Percentiles rank a stretch among this genome's conserved stretches.
These are phyloP conservation scores for Aspergillus nidulans DNA, from an alignment of 495 filamentous ascomycete genomes.

Conservation along the genomic window DNA sequence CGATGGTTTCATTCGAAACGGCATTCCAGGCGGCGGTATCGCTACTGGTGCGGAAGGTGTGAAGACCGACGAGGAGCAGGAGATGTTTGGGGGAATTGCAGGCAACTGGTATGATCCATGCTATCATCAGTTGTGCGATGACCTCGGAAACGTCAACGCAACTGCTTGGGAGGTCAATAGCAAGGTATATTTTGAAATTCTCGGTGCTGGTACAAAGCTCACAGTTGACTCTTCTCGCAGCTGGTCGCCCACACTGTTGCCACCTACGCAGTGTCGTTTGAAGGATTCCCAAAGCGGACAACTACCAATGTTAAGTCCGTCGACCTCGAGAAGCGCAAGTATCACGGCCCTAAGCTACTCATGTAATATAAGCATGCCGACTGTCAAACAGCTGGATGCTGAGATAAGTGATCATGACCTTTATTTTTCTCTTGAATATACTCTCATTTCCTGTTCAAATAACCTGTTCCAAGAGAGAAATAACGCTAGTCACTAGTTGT, in stretches of 20 bases:
- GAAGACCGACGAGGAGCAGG: constrained; percentile 56
- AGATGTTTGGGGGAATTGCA: constrained; percentile 55
- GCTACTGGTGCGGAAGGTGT: constrained; percentile 63
- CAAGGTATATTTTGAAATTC: constrained; percentile 34
- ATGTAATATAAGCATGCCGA: constrained; percentile 7
- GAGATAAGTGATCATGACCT: background rate
- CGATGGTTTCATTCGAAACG: constrained; percentile 56
- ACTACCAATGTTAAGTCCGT: constrained; percentile 1
- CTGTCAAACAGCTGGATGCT: background rate
- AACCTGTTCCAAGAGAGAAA: background rate
- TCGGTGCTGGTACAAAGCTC: background rate
- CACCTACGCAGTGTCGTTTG: constrained; percentile 53
- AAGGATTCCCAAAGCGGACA: constrained; percentile 32
- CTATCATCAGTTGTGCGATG: constrained; percentile 58
- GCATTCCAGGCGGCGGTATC: constrained; percentile 61
- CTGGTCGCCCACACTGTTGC: constrained; percentile 59
- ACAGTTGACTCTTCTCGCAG: constrained; percentile 20
- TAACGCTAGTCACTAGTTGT: background rate
- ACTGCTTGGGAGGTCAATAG: constrained; percentile 45
- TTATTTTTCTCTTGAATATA: background rate
- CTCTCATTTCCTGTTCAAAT: background rate
- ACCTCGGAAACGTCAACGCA: constrained; percentile 51
- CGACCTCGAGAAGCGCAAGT: constrained; percentile 11
- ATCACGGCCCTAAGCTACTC: constrained; percentile 17
- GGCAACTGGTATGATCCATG: constrained; percentile 58